Conservation (phyloP, 2,329 filamentous ascomycete species). For the Decorospora gaudefroyi region DNA sequence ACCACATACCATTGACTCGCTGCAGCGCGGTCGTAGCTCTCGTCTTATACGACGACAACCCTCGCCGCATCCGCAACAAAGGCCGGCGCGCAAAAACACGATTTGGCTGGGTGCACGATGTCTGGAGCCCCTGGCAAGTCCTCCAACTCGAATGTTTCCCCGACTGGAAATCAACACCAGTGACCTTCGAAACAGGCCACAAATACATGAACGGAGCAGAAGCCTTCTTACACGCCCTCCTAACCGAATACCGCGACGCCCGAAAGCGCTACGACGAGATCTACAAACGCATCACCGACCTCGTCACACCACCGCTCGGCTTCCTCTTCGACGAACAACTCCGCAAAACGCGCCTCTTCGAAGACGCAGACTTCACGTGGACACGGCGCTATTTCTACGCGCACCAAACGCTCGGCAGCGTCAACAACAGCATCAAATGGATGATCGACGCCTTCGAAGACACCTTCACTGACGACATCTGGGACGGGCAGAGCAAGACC, state of each 20-base stretch:
- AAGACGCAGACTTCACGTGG: constrained; percentile 65
- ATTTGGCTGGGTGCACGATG: constrained; percentile 61
- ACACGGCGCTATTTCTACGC: constrained; percentile 67
- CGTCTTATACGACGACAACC: constrained; percentile 58
- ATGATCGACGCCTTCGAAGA: constrained; percentile 63
- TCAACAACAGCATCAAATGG: constrained; percentile 63
- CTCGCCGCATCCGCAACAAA: constrained; percentile 56
- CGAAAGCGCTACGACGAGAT: constrained; percentile 62
- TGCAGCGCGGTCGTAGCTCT: constrained; percentile 65
- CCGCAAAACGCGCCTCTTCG: constrained; percentile 63
- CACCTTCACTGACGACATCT: constrained; percentile 63
- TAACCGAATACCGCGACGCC: constrained; percentile 65
- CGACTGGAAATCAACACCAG: constrained; percentile 56
- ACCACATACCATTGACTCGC: constrained; percentile 63
- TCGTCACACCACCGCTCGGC: constrained; percentile 63
- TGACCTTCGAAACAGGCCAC: constrained; percentile 58
- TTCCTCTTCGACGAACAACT: constrained; percentile 64
- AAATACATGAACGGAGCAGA: constrained; percentile 65
- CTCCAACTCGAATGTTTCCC: constrained; percentile 38
- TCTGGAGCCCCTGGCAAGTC: constrained; percentile 65
- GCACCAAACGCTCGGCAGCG: constrained; percentile 63
- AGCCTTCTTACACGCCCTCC: constrained; percentile 63
- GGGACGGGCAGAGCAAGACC: constrained; percentile 59
- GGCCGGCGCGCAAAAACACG: constrained; percentile 54
- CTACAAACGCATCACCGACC: constrained; percentile 60